Evolutionary conservation across 192 early-diverging fungal species (phyloP).

Genomic region (Rhizoclosmatium globosum): DNA sequence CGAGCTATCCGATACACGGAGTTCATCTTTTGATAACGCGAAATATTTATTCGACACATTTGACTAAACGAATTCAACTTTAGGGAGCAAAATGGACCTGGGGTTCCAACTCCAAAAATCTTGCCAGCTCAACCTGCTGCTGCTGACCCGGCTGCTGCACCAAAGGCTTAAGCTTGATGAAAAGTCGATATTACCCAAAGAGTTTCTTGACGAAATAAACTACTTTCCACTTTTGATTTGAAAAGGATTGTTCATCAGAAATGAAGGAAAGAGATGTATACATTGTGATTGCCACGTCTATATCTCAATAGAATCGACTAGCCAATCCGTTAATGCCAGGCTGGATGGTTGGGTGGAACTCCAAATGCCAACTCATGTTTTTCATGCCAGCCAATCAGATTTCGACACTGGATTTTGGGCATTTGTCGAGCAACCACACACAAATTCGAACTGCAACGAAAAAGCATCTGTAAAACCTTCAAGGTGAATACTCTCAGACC

Average conservation of each 20-base stretch:
- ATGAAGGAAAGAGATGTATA: not conserved
- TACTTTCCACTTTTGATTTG: no score
- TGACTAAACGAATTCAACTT: not conserved
- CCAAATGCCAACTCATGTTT: not conserved
- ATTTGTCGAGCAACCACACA: conserved; percentile 8
- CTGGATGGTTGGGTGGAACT: not conserved
- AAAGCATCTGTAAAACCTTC: conserved; percentile 3
- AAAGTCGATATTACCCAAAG: no score
- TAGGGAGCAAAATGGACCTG: conserved; percentile 57
- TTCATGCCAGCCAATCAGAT: not conserved
- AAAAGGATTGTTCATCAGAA: not conserved
- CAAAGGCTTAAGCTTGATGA: conserved; percentile 4
- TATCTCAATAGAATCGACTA: not conserved
- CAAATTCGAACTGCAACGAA: not conserved
- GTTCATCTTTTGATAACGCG: not conserved
- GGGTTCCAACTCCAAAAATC: conserved; percentile 40
- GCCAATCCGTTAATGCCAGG: not conserved
- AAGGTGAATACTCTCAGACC: not conserved
- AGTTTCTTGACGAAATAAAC: no score
- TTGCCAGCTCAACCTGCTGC: conserved; percentile 26
- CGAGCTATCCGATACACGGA: not conserved
- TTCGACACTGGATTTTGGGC: not conserved
- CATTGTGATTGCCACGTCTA: not conserved
- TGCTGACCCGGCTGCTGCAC: conserved; percentile 6
- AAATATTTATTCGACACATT: not conserved